A percentile compares a stretch with the other conserved stretches of the same genome.
Evolutionary conservation across 805 yeast species (phyloP).

Genomic region (Candida nitratophila): DNA sequence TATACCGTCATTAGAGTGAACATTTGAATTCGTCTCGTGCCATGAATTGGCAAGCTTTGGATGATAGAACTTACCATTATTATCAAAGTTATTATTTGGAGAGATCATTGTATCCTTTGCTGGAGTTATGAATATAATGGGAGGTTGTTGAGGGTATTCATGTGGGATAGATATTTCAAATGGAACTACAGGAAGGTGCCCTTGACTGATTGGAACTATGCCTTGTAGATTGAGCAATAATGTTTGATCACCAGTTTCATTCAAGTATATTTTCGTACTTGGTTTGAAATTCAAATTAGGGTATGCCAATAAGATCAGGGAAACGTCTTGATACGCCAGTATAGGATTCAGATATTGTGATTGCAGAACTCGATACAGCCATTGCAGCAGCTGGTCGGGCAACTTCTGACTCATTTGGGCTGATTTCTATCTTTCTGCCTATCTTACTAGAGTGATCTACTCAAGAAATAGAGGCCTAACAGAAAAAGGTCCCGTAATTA

Average conservation of each 20-base stretch:
- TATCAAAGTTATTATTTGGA: slow-evolving; percentile 62
- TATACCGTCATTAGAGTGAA: slow-evolving; percentile 17
- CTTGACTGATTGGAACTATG: slow-evolving; percentile 28
- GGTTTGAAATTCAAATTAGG: slow-evolving; percentile 54
- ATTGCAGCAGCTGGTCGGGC: slow-evolving; percentile 36
- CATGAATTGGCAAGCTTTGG: slow-evolving; percentile 55
- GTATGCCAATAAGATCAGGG: slow-evolving; percentile 42
- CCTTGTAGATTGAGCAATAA: slow-evolving; percentile 65
- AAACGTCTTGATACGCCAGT: slow-evolving; percentile 55
- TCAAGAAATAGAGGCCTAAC: too few relatives aligned
- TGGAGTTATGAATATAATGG: slow-evolving; percentile 57
- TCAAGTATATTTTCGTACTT: slow-evolving; percentile 58
- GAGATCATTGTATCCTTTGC: slow-evolving; percentile 37
- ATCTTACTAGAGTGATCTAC: too few relatives aligned
- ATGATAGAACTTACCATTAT: slow-evolving; percentile 64
- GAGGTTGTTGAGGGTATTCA: slow-evolving; percentile 61
- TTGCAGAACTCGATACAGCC: slow-evolving; percentile 52
- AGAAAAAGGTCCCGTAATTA: too few relatives aligned
- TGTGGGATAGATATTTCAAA: slow-evolving; percentile 73
- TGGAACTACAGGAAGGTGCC: slow-evolving; percentile 29
- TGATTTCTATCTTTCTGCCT: too few relatives aligned
- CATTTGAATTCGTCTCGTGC: slow-evolving; percentile 22
- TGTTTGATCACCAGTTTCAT: slow-evolving; percentile 49
- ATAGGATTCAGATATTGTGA: slow-evolving; percentile 58
- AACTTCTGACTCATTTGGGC: slow-evolving; percentile 16